Conservation (phyloP, 2,329 filamentous ascomycete genomes). For the Tolypocladium amazonense region DNA sequence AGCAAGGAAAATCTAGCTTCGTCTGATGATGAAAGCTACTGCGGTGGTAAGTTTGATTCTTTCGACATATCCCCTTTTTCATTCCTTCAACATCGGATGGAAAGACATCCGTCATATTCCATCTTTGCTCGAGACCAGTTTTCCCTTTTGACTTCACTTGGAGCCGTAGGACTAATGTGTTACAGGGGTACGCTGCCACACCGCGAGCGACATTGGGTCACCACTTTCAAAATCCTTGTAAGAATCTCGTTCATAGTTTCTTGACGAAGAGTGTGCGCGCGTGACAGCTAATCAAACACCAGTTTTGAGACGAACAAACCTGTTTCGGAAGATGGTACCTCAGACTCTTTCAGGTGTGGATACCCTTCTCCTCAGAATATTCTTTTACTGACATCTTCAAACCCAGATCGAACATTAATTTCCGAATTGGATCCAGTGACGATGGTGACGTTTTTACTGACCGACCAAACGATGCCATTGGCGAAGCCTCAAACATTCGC, state of each 20-base stretch:
- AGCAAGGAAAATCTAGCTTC: background rate
- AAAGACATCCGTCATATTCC: background rate
- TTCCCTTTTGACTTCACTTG: background rate
- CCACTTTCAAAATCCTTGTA: background rate
- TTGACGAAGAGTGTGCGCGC: background rate
- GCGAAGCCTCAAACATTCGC: background rate
- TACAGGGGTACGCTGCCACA: background rate
- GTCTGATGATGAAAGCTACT: constrained; percentile 2
- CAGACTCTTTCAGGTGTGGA: constrained; percentile 3
- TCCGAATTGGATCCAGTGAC: constrained; percentile 7
- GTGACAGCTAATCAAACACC: background rate
- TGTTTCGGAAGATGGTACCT: constrained; percentile 4
- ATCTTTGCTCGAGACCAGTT: background rate
- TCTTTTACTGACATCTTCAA: background rate
- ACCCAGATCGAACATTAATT: constrained; percentile 1
- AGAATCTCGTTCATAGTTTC: background rate
- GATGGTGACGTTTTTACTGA: constrained; percentile 10
- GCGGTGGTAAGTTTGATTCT: background rate
- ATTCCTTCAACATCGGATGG: background rate
- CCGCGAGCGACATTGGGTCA: background rate
- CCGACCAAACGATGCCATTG: background rate
- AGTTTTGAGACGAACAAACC: constrained; percentile 4
- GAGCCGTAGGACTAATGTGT: background rate
- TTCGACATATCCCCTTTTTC: background rate
- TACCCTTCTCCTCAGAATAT: background rate